Evolutionary conservation across 352 stramenopile genomes (phyloP).

Genomic region (Globisporangium paroecandrum): DNA sequence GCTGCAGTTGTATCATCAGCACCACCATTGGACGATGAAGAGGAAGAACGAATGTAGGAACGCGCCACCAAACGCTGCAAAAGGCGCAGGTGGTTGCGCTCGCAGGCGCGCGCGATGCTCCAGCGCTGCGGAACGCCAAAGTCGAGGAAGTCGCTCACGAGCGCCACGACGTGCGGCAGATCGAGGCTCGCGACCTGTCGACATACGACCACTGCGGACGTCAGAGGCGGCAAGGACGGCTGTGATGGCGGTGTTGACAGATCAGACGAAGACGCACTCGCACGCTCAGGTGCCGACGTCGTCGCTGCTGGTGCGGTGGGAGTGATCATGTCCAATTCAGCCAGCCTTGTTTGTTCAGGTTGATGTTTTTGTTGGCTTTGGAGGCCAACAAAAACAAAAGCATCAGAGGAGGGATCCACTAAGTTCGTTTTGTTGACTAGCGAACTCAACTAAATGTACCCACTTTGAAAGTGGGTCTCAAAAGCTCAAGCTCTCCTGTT

Average conservation of each 20-base stretch:
- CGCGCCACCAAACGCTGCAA: slow-evolving; percentile 3
- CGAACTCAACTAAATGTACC: too few species aligned
- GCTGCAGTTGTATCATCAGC: not conserved
- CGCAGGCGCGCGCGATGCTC: slow-evolving; percentile 9
- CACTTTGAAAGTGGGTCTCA: too few species aligned
- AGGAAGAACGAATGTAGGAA: not conserved
- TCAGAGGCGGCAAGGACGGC: slow-evolving; percentile 1
- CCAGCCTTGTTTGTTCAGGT: not conserved
- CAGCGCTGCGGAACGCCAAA: not conserved
- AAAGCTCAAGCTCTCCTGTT: too few species aligned
- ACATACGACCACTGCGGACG: slow-evolving; percentile 5
- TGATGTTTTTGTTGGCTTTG: not conserved
- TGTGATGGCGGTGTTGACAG: not conserved
- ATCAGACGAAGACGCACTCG: not conserved
- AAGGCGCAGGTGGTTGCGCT: slow-evolving; percentile 11
- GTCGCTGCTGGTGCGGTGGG: too few species aligned
- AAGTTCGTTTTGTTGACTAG: too few species aligned
- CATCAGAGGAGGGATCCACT: too few species aligned
- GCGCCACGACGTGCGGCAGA: slow-evolving; percentile 11
- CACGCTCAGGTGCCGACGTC: not conserved
- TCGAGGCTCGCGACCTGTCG: slow-evolving; percentile 7
- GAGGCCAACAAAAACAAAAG: too few species aligned
- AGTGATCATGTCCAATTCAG: not conserved
- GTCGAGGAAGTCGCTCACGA: slow-evolving; percentile 17
- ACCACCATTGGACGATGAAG: not conserved